A percentile compares a stretch with the other conserved stretches of the same genome.
Conservation (phyloP, 768 basidiomycete genomes). For the Lentinula lateritia region DNA sequence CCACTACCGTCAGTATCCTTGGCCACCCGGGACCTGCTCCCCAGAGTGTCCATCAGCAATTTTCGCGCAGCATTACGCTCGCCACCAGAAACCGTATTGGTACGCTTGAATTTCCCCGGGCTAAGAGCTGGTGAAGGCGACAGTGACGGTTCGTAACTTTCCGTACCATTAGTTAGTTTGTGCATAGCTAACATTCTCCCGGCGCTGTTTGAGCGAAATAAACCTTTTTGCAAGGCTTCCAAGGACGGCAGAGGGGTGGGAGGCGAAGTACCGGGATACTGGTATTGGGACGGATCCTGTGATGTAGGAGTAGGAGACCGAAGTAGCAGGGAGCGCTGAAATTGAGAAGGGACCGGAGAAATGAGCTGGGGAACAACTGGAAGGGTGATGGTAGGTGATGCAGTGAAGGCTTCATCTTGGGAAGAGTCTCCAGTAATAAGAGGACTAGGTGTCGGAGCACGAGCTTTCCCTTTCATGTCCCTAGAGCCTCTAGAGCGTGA, state of each 20-base stretch:
- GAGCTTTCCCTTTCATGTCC: slow-evolving; percentile 62
- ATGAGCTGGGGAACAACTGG: slow-evolving; percentile 33
- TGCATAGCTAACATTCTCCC: slow-evolving; percentile 76
- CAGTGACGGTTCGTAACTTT: slow-evolving; percentile 50
- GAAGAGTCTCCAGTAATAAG: slow-evolving; percentile 62
- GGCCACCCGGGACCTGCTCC: slow-evolving; percentile 37
- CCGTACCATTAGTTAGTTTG: slow-evolving; percentile 76
- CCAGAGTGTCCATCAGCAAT: slow-evolving; percentile 58
- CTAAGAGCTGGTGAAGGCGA: slow-evolving; percentile 52
- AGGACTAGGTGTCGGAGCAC: slow-evolving; percentile 36
- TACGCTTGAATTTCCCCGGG: slow-evolving; percentile 45
- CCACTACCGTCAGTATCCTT: slow-evolving; percentile 63
- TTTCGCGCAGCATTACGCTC: slow-evolving; percentile 71
- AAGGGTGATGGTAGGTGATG: slow-evolving; percentile 27
- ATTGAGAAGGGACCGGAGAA: slow-evolving; percentile 49
- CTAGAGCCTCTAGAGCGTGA: slow-evolving; percentile 72
- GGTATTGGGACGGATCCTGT: slow-evolving; percentile 47
- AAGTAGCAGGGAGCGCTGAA: slow-evolving; percentile 38
- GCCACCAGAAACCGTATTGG: slow-evolving; percentile 80
- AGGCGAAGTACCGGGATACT: slow-evolving; percentile 60
- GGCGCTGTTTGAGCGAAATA: slow-evolving; percentile 91
- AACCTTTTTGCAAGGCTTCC: slow-evolving; percentile 70
- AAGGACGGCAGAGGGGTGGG: slow-evolving; percentile 71
- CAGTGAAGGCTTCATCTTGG: slow-evolving; percentile 51
- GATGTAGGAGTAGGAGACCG: slow-evolving; percentile 44